A percentile compares a stretch with the other conserved stretches of the same genome.
Conservation (phyloP, 2,329 filamentous ascomycete genomes). For the Chaetomiaceae sp. region DNA sequence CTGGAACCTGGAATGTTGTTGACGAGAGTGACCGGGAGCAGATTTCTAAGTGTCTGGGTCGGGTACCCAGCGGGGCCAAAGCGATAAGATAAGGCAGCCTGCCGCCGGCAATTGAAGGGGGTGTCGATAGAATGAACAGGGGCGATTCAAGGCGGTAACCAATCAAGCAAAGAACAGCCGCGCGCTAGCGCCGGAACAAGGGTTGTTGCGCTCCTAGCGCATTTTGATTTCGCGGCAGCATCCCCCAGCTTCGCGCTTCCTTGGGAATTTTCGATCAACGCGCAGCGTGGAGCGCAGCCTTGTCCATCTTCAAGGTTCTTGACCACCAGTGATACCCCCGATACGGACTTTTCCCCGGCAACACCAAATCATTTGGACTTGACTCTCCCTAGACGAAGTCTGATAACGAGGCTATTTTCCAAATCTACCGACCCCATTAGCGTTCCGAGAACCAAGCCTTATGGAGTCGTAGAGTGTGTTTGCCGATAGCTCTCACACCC, state of each 20-base stretch:
- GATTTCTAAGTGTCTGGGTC: too few species aligned
- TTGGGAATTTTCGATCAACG: slow-evolving; percentile 25
- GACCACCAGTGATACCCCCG: slow-evolving; percentile 14
- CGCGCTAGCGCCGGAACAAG: slow-evolving; percentile 20
- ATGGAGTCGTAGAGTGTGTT: background rate
- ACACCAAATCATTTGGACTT: too few species aligned
- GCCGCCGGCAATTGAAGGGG: background rate
- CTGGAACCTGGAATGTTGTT: too few species aligned
- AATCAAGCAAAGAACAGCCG: background rate
- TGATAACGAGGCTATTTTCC: background rate
- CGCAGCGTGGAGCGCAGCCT: slow-evolving; percentile 20
- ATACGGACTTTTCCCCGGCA: background rate
- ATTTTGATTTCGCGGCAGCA: slow-evolving; percentile 34
- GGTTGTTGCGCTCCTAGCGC: slow-evolving; percentile 31
- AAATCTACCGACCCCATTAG: background rate
- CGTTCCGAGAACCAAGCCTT: background rate
- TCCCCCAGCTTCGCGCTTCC: slow-evolving; percentile 29
- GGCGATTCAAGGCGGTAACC: background rate
- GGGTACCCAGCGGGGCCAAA: background rate
- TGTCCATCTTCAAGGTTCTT: background rate
- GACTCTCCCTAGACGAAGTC: background rate
- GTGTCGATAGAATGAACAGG: background rate
- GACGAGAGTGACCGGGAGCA: too few species aligned
- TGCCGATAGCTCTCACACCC: background rate
- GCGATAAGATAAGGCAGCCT: background rate